Percentiles rank a stretch among this genome's conserved stretches.
phyloP scores from a whole-genome alignment of 1,139 yeast species.

The Scheffersomyces quercinus region DNA sequence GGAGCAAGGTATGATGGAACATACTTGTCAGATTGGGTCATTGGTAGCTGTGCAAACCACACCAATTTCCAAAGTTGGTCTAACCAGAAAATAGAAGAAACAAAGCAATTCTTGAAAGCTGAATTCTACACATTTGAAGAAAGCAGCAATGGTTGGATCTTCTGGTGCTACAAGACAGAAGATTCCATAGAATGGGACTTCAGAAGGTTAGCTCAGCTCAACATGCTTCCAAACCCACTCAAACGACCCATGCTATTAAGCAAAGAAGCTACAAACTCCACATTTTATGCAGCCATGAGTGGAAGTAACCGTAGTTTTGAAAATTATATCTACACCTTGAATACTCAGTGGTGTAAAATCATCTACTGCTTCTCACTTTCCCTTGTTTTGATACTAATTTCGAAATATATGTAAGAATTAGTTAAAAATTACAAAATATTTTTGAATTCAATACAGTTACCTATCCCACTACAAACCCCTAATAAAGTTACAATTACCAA shows the following conservation, averaged over 20 bases:
- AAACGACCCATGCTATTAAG: neutral
- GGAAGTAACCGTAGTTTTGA: neutral
- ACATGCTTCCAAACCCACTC: neutral
- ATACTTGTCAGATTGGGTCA: constrained; percentile 47
- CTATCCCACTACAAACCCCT: too few species aligned
- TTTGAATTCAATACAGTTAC: too few species aligned
- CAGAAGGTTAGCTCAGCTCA: constrained; percentile 43
- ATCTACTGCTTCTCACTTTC: too few species aligned
- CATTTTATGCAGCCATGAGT: neutral
- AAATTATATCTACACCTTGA: neutral
- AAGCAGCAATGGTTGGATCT: constrained; percentile 71
- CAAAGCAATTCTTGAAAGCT: constrained; percentile 79
- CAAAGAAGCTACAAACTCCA: neutral
- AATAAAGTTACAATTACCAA: too few species aligned
- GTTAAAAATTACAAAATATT: too few species aligned
- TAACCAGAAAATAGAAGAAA: constrained; percentile 50
- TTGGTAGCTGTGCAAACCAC: constrained; percentile 66
- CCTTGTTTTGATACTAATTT: too few species aligned
- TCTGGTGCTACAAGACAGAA: constrained; percentile 95
- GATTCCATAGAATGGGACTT: constrained; percentile 86
- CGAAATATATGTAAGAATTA: too few species aligned
- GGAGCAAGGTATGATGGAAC: constrained; percentile 87
- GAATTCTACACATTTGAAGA: constrained; percentile 82
- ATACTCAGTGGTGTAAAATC: neutral
- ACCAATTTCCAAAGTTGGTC: constrained; percentile 64